Conservation (phyloP, 345 rosid species). For the Brassica incana region DNA sequence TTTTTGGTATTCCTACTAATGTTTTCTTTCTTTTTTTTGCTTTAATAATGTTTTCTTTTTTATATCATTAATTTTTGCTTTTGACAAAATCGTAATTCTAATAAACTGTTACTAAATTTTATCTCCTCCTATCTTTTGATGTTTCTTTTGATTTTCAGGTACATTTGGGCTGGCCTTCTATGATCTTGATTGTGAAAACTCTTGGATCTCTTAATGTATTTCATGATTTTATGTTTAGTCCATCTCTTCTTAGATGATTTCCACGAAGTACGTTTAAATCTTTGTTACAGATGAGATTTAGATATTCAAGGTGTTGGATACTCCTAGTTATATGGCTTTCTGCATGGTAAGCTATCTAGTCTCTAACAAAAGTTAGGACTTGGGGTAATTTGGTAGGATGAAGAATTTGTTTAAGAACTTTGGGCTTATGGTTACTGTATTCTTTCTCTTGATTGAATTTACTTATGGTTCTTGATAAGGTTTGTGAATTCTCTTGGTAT, state of each 20-base stretch:
- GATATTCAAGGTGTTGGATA: background rate
- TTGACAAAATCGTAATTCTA: background rate
- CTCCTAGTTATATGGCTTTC: constrained; percentile 2
- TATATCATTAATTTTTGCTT: background rate
- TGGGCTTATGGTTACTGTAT: background rate
- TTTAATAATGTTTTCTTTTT: background rate
- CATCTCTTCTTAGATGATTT: background rate
- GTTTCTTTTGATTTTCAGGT: background rate
- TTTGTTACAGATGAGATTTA: background rate
- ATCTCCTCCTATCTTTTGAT: background rate
- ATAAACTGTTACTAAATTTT: background rate
- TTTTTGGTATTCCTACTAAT: background rate
- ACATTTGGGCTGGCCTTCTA: constrained; percentile 3
- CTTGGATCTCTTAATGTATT: background rate
- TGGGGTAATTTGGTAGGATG: constrained; percentile 1
- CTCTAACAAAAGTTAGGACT: background rate
- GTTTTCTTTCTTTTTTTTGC: background rate
- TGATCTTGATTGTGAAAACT: background rate
- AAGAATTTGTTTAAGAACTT: background rate
- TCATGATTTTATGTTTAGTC: background rate
- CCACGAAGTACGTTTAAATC: background rate
- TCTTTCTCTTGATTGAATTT: background rate
- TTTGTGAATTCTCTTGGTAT: background rate
- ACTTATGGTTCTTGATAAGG: background rate
- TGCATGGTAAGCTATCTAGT: background rate